Evolutionary conservation across 225 moss, liverwort and hornwort genomes (phyloP), one percentile per base, ranked within the genome.

Genomic region (Bryum argenteum): DNA sequence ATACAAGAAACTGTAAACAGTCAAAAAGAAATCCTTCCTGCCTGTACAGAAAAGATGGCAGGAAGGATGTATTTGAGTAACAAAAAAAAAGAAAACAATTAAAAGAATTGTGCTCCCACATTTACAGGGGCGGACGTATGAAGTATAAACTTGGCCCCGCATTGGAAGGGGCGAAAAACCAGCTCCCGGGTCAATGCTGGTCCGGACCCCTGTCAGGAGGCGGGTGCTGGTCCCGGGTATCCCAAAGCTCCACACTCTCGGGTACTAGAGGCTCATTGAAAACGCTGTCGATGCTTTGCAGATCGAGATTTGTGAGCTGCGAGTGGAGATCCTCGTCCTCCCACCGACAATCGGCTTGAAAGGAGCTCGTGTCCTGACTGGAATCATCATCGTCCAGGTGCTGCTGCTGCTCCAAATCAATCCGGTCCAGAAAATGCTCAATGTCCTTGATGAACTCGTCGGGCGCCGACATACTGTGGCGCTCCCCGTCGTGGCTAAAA

Each of bases 201-300:
- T 28, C 28, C 28, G 61, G 58, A 8, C 1, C 55, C 54, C 33
- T 8, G 15, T 55, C 55, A 22, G 65, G 73, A 58, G 69, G n/a
- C n/a, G n/a, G 52, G 5, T 65, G 20, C 14, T 76, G 76, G 59
- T 85, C 79, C 10, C 37, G 62, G 4, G 73, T 82, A 21, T 82
- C 82, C 85, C 85, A 85, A 0, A 85, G 82, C 66, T 85, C 79
- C 7, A 82, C 59, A 50, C 26, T 77, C 20, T 70, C 82, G 18
- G 82, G 76, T 44, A 85, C 82, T 18, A 85, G 74, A 54, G 85
- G 82, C 54, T 63, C 76, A 22, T 77, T 82, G 39, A 82, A 47
- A 4, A 81, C 75, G 39, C 66, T 76, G 41, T 83, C 79, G 44
- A 83, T 69, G 63, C 70, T 81, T 20, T 73, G 63, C 20, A 82